These are phyloP conservation scores for Globisporangium carolinianum DNA, from an alignment of 352 stramenopile genomes.

Conservation along the genomic window DNA sequence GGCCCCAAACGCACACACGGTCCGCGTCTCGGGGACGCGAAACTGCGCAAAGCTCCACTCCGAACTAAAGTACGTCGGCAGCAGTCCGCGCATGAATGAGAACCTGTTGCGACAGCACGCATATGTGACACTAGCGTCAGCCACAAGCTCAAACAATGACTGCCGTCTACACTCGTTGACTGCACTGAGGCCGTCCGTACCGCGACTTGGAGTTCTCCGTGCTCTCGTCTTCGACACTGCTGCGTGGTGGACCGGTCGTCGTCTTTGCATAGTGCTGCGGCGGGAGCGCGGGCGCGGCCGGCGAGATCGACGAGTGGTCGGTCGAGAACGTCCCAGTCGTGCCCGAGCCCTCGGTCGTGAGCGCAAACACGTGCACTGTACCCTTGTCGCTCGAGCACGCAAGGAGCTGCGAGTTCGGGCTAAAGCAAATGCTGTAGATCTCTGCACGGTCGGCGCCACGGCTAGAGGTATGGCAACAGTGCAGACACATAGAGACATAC, in stretches of 20 bases:
- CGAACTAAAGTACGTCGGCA: constrained; percentile 92
- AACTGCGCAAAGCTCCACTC: constrained; percentile 95
- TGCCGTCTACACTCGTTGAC: not conserved
- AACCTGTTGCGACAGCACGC: constrained; percentile 33
- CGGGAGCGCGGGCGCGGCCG: constrained; percentile 31
- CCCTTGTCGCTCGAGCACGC: constrained; percentile 96
- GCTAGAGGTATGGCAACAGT: constrained; percentile 22
- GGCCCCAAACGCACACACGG: constrained; percentile 89
- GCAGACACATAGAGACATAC: not conserved
- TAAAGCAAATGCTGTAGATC: constrained; percentile 98
- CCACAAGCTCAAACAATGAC: constrained; percentile 2
- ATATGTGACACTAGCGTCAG: not conserved
- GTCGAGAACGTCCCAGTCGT: constrained; percentile 47
- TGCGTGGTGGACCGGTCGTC: constrained; percentile 34
- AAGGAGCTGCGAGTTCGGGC: constrained; percentile 89
- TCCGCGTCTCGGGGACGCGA: constrained; percentile 85
- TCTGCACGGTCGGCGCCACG: constrained; percentile 93
- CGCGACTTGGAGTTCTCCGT: constrained; percentile 87
- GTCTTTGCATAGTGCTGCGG: constrained; percentile 28
- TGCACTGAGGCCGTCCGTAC: constrained; percentile 15
- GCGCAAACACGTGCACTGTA: constrained; percentile 94
- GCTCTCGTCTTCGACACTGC: constrained; percentile 58
- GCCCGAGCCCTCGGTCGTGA: constrained; percentile 62
- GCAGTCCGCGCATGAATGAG: constrained; percentile 84
- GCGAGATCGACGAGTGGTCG: constrained; percentile 51